Evolutionary conservation across 2,329 filamentous ascomycete species (phyloP), one percentile per base, ranked within the genome.

Genomic region (Trichophyton simii): DNA sequence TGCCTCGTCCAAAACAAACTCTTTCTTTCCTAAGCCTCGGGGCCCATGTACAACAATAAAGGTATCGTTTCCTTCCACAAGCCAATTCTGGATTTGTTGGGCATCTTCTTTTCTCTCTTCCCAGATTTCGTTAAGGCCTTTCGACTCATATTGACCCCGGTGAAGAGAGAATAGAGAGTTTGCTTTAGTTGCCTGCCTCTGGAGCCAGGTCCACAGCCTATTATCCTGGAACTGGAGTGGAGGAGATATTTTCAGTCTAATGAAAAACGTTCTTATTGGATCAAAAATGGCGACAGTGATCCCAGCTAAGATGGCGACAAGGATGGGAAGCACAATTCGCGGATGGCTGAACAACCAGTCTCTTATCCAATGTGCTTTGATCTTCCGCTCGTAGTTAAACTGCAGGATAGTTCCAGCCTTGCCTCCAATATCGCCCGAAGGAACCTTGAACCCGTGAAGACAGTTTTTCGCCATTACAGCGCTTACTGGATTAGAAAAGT

Each of bases 1-100:
- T 0, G 89, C 88, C 72, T 95, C 88, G 48, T 95, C 88, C 63
- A 96, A 72, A 1, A 97, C 86, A 11, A 97, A 81, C 67, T 96
- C 91, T 65, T 84, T 86, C 75, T 96, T 96, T 1, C 91, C 94
- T 0, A 90, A 95, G 5, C 92, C 94, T 59, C 91, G 84, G 3
- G 94, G 91, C 0, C 94, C 94, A 70, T 96, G 91, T 0, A 99
- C 84, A 7, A 97, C 89, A 65, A 96, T 91, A 71, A 96, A 96
- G 0, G 91, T 97, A 63, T 94, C 90, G 0, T 87, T 84, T 3
- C 88, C 91, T 68, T 96, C 92, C 69, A 90, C 85, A 6, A 97
- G 77, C 90, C 91, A 96, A 13, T 84, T 86, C 66, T 87, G 85
- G 11, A 99, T 82, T 69, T 91, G 85, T 22, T 90, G 83, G 63